phyloP scores from a whole-genome alignment of 345 rosid genomes.

The Citrus reticulata region DNA sequence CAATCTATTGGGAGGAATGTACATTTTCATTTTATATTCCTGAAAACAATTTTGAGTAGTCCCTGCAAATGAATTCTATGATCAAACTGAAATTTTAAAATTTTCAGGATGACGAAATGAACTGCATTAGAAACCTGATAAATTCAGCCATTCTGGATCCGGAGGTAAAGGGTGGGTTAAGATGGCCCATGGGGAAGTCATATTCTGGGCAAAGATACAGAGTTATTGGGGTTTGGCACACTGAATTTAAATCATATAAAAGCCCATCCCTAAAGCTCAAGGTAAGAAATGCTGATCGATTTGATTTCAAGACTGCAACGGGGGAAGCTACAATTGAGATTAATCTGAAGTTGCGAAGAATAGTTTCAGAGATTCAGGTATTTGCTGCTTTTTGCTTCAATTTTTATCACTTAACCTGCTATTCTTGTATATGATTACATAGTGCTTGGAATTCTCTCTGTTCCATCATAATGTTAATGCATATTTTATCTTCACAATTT shows the following conservation, averaged over 20 bases:
- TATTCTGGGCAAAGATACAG: constrained; percentile 38
- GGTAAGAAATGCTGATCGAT: constrained; percentile 52
- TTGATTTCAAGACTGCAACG: constrained; percentile 35
- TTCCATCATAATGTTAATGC: neutral
- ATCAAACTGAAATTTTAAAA: neutral
- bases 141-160: constrained; percentile 51
- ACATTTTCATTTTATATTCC: too few relatives aligned
- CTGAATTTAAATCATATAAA: constrained; percentile 29
- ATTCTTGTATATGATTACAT: neutral
- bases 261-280: constrained; percentile 42
- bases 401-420: neutral
- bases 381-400: neutral
- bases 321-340: constrained; percentile 43
- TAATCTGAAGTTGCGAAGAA: constrained; percentile 41
- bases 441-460: neutral
- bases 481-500: neutral
- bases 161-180: constrained; percentile 62
- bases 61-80: neutral
- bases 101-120: constrained; percentile 55
- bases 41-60: too few relatives aligned
- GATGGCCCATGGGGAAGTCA: constrained; percentile 53
- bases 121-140: constrained; percentile 40
- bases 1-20: too few relatives aligned
- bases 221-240: constrained; percentile 48
- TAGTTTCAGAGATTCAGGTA: constrained; percentile 35